These are phyloP conservation scores for Cryomyces antarcticus DNA, from an alignment of 495 filamentous ascomycete genomes.

Conservation along the genomic window DNA sequence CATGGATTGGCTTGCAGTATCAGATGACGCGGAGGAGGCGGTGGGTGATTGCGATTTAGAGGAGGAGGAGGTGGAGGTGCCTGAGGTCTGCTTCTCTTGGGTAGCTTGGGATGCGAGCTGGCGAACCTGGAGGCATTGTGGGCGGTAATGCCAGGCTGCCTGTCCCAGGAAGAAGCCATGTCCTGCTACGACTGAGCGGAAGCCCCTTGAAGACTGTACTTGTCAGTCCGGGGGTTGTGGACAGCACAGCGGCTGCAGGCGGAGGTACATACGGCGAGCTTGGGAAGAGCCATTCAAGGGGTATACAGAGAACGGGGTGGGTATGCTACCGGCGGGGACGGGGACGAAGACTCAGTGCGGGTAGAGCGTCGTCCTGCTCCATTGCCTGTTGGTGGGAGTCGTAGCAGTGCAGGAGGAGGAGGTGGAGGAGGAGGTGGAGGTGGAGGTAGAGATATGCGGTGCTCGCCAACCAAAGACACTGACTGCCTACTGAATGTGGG, in stretches of 20 bases:
- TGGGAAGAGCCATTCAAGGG: conserved; percentile 4
- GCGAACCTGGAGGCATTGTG: neutral
- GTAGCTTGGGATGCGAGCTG: conserved; percentile 1
- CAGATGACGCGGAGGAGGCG: neutral
- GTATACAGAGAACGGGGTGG: neutral
- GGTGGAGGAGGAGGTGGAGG: neutral
- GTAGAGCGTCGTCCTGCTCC: neutral
- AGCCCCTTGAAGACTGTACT: conserved; percentile 7
- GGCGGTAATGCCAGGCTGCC: conserved; percentile 11
- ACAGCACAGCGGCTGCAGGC: neutral
- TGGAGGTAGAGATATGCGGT: neutral
- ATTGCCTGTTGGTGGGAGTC: neutral
- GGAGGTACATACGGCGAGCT: conserved; percentile 3
- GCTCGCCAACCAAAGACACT: no score
- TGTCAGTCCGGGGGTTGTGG: neutral
- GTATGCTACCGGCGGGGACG: neutral
- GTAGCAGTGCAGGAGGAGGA: neutral
- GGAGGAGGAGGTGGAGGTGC: neutral
- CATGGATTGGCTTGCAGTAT: conserved; percentile 9
- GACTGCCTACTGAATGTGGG: no score
- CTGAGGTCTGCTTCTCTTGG: neutral
- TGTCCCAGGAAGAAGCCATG: conserved; percentile 12
- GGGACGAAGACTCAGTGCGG: neutral
- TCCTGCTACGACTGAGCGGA: conserved; percentile 10
- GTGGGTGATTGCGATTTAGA: neutral